Conservation (phyloP, 495 filamentous ascomycete species). For the Staphylotrichum tortipilum region DNA sequence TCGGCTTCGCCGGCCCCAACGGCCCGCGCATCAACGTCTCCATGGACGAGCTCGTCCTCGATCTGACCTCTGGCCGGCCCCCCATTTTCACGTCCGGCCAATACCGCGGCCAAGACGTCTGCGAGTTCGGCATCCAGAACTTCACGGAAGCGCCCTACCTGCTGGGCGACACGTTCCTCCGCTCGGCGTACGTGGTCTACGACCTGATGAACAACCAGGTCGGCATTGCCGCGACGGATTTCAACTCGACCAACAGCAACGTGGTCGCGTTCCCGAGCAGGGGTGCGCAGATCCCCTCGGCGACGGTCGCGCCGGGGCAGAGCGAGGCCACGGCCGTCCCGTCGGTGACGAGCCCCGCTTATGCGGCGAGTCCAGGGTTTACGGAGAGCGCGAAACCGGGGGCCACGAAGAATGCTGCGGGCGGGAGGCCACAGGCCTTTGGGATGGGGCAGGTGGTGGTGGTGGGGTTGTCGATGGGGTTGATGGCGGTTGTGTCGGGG, state of each 20-base stretch:
- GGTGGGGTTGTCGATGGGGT: slow-evolving; percentile 26
- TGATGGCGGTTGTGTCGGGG: slow-evolving; percentile 37
- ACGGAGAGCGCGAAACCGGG: slow-evolving; percentile 12
- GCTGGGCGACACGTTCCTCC: slow-evolving; percentile 91
- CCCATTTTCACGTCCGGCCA: slow-evolving; percentile 34
- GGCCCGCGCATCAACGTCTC: slow-evolving; percentile 61
- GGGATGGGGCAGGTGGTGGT: slow-evolving; percentile 27
- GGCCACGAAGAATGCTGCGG: slow-evolving; percentile 23
- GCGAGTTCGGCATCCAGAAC: slow-evolving; percentile 70
- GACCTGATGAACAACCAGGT: slow-evolving; percentile 86
- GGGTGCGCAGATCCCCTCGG: slow-evolving; percentile 43
- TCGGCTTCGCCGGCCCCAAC: slow-evolving; percentile 56
- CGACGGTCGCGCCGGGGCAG: slow-evolving; percentile 38
- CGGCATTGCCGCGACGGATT: slow-evolving; percentile 74
- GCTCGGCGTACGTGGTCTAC: slow-evolving; percentile 90
- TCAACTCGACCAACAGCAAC: slow-evolving; percentile 60
- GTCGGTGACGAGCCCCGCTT: slow-evolving; percentile 26
- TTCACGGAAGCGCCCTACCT: slow-evolving; percentile 52
- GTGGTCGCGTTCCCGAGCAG: slow-evolving; percentile 42
- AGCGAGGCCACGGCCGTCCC: slow-evolving; percentile 23
- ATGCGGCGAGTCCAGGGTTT: slow-evolving; percentile 33
- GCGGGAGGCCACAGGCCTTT: slow-evolving; percentile 23
- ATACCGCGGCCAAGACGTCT: slow-evolving; percentile 51
- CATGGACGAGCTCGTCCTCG: slow-evolving; percentile 71
- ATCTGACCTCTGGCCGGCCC: slow-evolving; percentile 39